Percentiles rank a stretch among this genome's conserved stretches.
Conservation (phyloP, 495 filamentous ascomycete species). For the Aspergillus asperescens region DNA sequence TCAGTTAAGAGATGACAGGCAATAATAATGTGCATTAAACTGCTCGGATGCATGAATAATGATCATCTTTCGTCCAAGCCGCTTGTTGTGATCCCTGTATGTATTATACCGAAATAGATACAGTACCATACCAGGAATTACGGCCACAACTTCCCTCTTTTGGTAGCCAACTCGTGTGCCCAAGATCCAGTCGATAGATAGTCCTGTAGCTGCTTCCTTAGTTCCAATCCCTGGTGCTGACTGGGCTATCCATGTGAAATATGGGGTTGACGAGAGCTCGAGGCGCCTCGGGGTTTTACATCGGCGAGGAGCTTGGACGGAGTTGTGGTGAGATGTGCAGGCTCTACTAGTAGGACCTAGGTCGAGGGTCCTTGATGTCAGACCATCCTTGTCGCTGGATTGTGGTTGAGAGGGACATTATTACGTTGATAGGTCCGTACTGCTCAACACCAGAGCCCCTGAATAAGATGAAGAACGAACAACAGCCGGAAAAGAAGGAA, state of each 20-base stretch:
- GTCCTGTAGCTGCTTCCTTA: too few species aligned
- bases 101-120: slow-evolving; percentile 13
- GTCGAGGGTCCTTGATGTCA: background rate
- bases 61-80: slow-evolving; percentile 14
- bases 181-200: too few species aligned
- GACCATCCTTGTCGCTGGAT: background rate
- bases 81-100: slow-evolving; percentile 18
- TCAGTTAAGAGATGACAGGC: too few species aligned
- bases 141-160: slow-evolving; percentile 1
- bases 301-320: background rate
- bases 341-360: too few species aligned
- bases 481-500: background rate
- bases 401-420: too few species aligned
- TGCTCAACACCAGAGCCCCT: too few species aligned
- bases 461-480: background rate
- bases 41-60: slow-evolving; percentile 14
- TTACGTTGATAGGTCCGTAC: too few species aligned
- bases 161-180: slow-evolving; percentile 15
- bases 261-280: background rate
- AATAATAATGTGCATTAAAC: slow-evolving; percentile 6
- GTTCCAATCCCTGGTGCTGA: background rate
- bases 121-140: slow-evolving; percentile 8
- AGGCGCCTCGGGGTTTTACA: background rate
- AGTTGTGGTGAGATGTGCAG: background rate
- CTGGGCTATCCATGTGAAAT: background rate